Base-by-base conservation (phyloP, 2,329 filamentous ascomycete genomes). In the Macrophomina pseudophaseolina region DNA sequence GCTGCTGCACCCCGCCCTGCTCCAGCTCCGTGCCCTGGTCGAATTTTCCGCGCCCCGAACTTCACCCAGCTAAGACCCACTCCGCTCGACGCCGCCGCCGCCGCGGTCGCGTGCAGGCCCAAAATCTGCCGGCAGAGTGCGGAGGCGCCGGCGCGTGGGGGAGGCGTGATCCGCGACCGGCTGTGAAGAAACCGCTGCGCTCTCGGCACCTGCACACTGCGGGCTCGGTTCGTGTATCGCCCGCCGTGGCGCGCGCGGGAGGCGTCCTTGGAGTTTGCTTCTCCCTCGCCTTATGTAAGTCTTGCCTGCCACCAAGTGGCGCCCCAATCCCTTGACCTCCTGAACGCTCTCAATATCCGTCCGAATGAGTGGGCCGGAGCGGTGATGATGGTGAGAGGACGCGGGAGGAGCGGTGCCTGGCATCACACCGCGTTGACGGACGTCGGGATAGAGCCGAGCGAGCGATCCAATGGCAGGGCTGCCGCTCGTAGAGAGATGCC, bases 21-120 rank as follows among this genome's bases (percentile, higher is more conserved):
- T 23, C n/a, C 53, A 23, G 11, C 33, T 4, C 42, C 42, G 42
- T 44, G 23, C 23, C 23, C 23, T 49, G n/a, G n/a, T 49, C 12
- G n/a, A 30, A 28, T 28, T 16, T 38, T n/a, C 28, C 58, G 58
- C 30, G 7, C 23, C 18, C 58, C 58, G 58, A 49, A 5, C 42
- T 51, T 62, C 18, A 33, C 28, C 58, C 58, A 62, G 58, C 32
- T 23, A 28, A 8, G 56, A 48, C 56, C 58, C 58, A 62, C 58
- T 12, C 28, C 4, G 23, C 23, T 18, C 6, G 12, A 32, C 54
- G 38, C 53, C 56, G 28, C 35, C 56, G 28, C 35, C 32, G 23
- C 23, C 3, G 16, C 30, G 58, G 58, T 62, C 58, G 44, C 58
- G 42, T 62, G 58, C 58, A 38, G 56, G 38, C 28, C 40, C 56